phyloP scores from a whole-genome alignment of 805 yeast genomes.

The Teunomyces funiuensis region DNA sequence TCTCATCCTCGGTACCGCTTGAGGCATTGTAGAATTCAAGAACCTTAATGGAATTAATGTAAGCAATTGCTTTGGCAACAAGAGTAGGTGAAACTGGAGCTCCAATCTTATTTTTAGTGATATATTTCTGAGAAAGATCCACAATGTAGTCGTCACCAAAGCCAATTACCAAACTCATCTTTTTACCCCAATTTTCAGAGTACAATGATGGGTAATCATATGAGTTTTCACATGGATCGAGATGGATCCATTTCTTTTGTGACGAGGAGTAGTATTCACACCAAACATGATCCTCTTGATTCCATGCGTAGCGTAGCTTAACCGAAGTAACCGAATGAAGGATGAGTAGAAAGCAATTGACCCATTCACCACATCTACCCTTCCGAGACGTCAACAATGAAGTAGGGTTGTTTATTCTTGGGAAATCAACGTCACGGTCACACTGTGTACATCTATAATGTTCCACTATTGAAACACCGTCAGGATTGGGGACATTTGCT shows the following conservation, averaged over 20 bases:
- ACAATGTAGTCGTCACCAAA: slow-evolving; percentile 57
- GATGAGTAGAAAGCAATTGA: slow-evolving; percentile 73
- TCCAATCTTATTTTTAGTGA: slow-evolving; percentile 41
- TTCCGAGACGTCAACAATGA: slow-evolving; percentile 57
- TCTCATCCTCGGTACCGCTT: slow-evolving; percentile 18
- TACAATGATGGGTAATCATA: slow-evolving; percentile 80
- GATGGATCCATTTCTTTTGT: slow-evolving; percentile 76
- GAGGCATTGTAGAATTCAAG: slow-evolving; percentile 8
- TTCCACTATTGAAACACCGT: slow-evolving; percentile 60
- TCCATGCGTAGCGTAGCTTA: slow-evolving; percentile 72
- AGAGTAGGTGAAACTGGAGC: slow-evolving; percentile 41
- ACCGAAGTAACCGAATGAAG: slow-evolving; percentile 59
- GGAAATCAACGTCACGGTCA: slow-evolving; percentile 51
- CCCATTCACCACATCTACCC: slow-evolving; percentile 98
- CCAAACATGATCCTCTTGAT: slow-evolving; percentile 95
- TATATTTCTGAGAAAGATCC: slow-evolving; percentile 73
- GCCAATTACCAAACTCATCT: slow-evolving; percentile 85
- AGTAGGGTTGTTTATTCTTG: slow-evolving; percentile 71
- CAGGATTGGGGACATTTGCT: slow-evolving; percentile 37
- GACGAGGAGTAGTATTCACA: slow-evolving; percentile 74
- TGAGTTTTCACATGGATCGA: slow-evolving; percentile 85
- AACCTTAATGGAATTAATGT: slow-evolving; percentile 33
- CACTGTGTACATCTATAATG: slow-evolving; percentile 62
- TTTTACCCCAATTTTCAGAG: slow-evolving; percentile 86
- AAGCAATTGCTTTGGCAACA: slow-evolving; percentile 32